Base-by-base conservation (phyloP, 2,329 filamentous ascomycete genomes). In the Aspergillus sp. region DNA sequence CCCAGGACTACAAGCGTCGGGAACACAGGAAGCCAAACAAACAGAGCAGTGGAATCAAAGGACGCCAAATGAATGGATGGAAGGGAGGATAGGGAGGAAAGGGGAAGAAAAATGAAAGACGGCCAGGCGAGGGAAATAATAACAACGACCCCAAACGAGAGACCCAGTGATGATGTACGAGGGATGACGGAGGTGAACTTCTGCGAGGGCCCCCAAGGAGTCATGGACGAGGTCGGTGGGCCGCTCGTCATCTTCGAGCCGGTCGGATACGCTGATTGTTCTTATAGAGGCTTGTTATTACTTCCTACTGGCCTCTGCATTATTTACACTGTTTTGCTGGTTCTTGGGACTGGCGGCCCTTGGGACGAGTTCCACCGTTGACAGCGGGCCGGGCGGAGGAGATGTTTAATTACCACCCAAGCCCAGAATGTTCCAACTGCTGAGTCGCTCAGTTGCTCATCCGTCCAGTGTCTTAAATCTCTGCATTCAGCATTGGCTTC, bases 131-230 rank as follows among this genome's bases (percentile, higher is more conserved):
- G 30, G 30, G 43, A 57, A 58, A 57, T 30, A 30, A 30, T 9
- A 47, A 52, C 45, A 56, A 58, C 48, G 45, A 51, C 39, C 48
- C 52, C 52, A 44, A 57, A 58, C 49, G 55, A 34, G 55, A 34
- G 53, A 52, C 45, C 55, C 43, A 49, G 51, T 47, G 55, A 55
- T 58, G 55, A 49, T 57, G 60, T 59, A 61, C 51, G 60, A 64
- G 62, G 60, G 62, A 62, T 48, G 43, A 53, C 38, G 47, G 39
- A 47, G 45, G 47, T 15, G 12, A 36, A n/a, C 26, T n/a, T 15
- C 34, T 36, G 34, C 12, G 34, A 36, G 34, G 34, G 34, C 34
- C 34, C 7, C 34, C 34, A 36, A 36, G 34, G 34, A 30, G 9
- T 30, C 4, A 36, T 36, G 34, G 34, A 36, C 34, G 4, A 36